These are phyloP conservation scores for Remersonia thermophila DNA, from an alignment of 2,329 filamentous ascomycete species.

Conservation along the genomic window DNA sequence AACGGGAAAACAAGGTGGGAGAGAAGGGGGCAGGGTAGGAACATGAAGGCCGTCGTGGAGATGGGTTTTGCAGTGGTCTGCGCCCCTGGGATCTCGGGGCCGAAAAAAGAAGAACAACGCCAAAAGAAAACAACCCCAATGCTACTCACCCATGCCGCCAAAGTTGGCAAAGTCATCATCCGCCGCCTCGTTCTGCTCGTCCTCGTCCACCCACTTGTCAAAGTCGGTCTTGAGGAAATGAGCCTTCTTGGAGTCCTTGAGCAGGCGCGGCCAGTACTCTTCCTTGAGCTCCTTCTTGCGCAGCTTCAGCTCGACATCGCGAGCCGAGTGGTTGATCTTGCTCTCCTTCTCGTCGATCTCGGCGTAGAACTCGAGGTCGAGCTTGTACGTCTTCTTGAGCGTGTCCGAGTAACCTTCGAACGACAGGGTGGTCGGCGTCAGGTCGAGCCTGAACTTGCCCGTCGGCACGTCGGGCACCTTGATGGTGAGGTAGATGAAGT, in stretches of 20 bases:
- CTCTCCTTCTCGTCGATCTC: constrained; percentile 79
- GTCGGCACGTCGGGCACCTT: constrained; percentile 72
- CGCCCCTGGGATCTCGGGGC: neutral
- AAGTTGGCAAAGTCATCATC: constrained; percentile 69
- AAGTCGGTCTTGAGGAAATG: constrained; percentile 99
- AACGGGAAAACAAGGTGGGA: no score
- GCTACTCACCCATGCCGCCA: constrained; percentile 46
- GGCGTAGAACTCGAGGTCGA: constrained; percentile 76
- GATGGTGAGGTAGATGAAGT: constrained; percentile 91
- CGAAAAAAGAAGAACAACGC: constrained; percentile 2
- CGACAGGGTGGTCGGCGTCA: constrained; percentile 62
- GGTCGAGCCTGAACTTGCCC: constrained; percentile 65
- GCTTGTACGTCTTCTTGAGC: constrained; percentile 76
- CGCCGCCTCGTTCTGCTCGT: constrained; percentile 84
- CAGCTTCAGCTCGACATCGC: constrained; percentile 81
- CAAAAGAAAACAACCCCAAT: neutral
- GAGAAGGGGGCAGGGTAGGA: no score
- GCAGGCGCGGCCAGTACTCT: constrained; percentile 89
- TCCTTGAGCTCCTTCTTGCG: constrained; percentile 94
- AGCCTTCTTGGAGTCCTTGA: constrained; percentile 79
- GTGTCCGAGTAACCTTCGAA: constrained; percentile 76
- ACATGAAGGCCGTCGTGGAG: no score
- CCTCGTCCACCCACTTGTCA: constrained; percentile 98
- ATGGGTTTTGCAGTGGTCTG: no score
- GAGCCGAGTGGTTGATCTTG: constrained; percentile 78